phyloP scores from a whole-genome alignment of 768 basidiomycete genomes.

The Trichaptum fuscoviolaceum region DNA sequence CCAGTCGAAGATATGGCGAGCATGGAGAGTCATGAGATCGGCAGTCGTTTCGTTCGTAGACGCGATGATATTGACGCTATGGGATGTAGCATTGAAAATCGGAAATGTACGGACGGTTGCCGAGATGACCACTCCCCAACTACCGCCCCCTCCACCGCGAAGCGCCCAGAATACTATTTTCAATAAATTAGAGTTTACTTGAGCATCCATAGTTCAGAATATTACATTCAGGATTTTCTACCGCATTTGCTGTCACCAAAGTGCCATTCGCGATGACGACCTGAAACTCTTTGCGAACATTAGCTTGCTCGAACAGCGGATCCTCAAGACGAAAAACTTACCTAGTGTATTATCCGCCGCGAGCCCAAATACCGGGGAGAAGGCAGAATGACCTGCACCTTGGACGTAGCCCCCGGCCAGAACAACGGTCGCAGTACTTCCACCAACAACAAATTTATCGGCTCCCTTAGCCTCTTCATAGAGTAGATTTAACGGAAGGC shows the following conservation, averaged over 20 bases:
- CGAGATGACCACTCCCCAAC: slow-evolving; percentile 34
- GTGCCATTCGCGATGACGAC: slow-evolving; percentile 27
- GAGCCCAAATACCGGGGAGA: slow-evolving; percentile 22
- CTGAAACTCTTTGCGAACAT: slow-evolving; percentile 19
- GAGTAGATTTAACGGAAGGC: slow-evolving; percentile 19
- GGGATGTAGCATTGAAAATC: slow-evolving; percentile 22
- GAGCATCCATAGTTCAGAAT: slow-evolving; percentile 12
- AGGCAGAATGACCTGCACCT: slow-evolving; percentile 25
- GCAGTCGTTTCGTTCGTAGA: slow-evolving; percentile 17
- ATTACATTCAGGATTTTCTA: slow-evolving; percentile 22
- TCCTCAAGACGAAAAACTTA: slow-evolving; percentile 3
- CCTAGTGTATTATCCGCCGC: slow-evolving; percentile 24
- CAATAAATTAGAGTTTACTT: neutral
- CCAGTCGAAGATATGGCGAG: slow-evolving; percentile 32
- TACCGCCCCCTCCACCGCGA: slow-evolving; percentile 23
- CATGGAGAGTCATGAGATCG: slow-evolving; percentile 25
- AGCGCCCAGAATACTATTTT: slow-evolving; percentile 18
- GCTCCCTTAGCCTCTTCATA: slow-evolving; percentile 19
- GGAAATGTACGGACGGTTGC: slow-evolving; percentile 31
- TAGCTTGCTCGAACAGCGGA: neutral
- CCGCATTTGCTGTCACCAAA: slow-evolving; percentile 21
- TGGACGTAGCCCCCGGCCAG: slow-evolving; percentile 29
- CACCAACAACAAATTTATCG: slow-evolving; percentile 23
- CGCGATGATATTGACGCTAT: slow-evolving; percentile 15
- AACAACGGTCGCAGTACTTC: slow-evolving; percentile 23